A percentile compares a stretch with the other conserved stretches of the same genome.
Evolutionary conservation across 2,329 filamentous ascomycete species (phyloP).

Genomic region (Verticillium isaacii): DNA sequence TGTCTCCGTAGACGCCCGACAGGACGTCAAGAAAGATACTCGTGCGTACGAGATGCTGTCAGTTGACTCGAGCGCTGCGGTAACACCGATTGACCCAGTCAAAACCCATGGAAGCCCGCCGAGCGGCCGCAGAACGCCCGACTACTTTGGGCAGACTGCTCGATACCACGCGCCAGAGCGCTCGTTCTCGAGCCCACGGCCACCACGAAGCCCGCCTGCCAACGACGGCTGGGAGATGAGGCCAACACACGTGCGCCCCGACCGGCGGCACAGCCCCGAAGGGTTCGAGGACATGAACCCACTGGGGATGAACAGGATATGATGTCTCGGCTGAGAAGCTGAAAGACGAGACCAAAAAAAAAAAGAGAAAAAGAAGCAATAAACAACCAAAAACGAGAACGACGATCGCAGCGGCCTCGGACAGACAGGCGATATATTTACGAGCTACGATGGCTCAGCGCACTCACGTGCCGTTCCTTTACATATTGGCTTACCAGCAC

Average conservation of each 20-base stretch:
- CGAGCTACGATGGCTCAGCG: not conserved
- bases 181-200: constrained; percentile 52
- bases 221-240: constrained; percentile 32
- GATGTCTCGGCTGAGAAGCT: constrained; percentile 13
- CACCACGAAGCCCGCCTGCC: constrained; percentile 32
- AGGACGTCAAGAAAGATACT: constrained; percentile 55
- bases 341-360: not conserved
- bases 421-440: not conserved
- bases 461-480: constrained; percentile 2
- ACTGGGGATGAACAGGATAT: constrained; percentile 53
- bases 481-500: not conserved
- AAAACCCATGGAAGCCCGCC: constrained; percentile 24
- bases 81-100: constrained; percentile 44
- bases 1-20: constrained; percentile 76
- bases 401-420: not conserved
- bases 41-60: constrained; percentile 80
- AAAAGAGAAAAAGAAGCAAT: not conserved
- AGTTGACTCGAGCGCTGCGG: constrained; percentile 47
- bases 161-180: constrained; percentile 49
- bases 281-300: constrained; percentile 43
- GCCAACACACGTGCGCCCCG: constrained; percentile 30
- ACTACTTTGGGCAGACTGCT: constrained; percentile 52
- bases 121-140: constrained; percentile 42
- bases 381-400: constrained; percentile 1
- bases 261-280: constrained; percentile 16